Conservation (phyloP, 23 red algal species). For the Cyanidioschyzon merolae region DNA sequence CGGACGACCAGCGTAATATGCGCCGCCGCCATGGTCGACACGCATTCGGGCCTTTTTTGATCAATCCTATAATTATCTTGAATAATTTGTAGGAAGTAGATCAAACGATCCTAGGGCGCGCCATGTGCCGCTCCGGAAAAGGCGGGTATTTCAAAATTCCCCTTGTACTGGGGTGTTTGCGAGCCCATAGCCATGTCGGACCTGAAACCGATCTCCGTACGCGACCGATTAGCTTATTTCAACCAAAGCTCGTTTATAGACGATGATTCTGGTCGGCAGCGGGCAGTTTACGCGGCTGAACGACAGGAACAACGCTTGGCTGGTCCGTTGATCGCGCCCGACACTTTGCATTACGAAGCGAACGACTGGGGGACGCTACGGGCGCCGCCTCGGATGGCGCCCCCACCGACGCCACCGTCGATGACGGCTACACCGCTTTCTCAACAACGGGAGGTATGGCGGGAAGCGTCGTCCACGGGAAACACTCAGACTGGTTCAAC, state of each 20-base stretch:
- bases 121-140: no score
- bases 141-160: background rate
- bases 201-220: background rate
- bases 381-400: slow-evolving; percentile 1
- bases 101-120: no score
- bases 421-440: background rate
- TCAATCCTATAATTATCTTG: no score
- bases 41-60: no score
- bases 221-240: slow-evolving; percentile 2
- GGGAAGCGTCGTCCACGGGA: background rate
- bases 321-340: no score
- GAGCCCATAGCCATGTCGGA: background rate
- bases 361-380: background rate
- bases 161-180: background rate
- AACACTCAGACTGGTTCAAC: no score
- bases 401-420: slow-evolving; percentile 2
- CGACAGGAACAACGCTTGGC: no score
- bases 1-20: no score
- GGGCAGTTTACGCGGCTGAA: no score
- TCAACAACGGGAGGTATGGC: background rate
- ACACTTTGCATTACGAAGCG: background rate
- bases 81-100: no score
- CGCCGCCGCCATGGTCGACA: no score
- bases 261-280: no score
- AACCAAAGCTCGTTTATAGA: background rate